Conservation (phyloP, 805 yeast genomes). For the Kuraishia ogatae region DNA sequence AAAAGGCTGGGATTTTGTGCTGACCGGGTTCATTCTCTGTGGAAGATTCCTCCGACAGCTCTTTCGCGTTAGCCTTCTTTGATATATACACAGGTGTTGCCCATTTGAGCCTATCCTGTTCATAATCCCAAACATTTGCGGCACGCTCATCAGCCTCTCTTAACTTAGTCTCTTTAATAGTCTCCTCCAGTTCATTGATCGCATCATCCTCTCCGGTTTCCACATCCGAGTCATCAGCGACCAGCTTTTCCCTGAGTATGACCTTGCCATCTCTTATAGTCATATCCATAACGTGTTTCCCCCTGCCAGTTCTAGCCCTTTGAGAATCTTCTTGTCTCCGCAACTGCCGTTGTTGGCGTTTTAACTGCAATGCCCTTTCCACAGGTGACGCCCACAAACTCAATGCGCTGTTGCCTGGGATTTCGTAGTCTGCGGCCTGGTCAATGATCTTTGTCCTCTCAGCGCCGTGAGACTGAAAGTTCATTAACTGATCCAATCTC, state of each 20-base stretch:
- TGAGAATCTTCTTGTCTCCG: constrained; percentile 56
- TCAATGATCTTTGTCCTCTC: constrained; percentile 91
- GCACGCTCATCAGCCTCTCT: constrained; percentile 23
- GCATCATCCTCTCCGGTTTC: constrained; percentile 15
- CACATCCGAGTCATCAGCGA: not conserved
- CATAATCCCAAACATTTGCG: constrained; percentile 50
- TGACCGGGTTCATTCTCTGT: no score
- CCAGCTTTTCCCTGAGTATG: constrained; percentile 40
- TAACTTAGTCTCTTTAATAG: constrained; percentile 26
- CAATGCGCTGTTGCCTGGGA: constrained; percentile 40
- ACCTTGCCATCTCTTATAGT: constrained; percentile 78
- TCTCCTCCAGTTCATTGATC: constrained; percentile 22
- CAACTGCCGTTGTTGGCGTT: constrained; percentile 72
- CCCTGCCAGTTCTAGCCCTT: constrained; percentile 58
- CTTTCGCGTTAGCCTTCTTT: not conserved
- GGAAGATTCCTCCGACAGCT: not conserved
- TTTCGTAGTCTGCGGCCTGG: constrained; percentile 81
- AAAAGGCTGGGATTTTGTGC: not conserved
- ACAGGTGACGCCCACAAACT: constrained; percentile 81
- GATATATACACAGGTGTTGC: constrained; percentile 27
- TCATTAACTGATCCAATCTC: constrained; percentile 61
- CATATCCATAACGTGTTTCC: constrained; percentile 68
- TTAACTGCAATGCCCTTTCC: constrained; percentile 81
- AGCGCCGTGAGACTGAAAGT: constrained; percentile 79
- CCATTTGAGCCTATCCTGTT: constrained; percentile 46